Conservation (phyloP, 2,329 filamentous ascomycete genomes). For the Alternaria ventricosa region DNA sequence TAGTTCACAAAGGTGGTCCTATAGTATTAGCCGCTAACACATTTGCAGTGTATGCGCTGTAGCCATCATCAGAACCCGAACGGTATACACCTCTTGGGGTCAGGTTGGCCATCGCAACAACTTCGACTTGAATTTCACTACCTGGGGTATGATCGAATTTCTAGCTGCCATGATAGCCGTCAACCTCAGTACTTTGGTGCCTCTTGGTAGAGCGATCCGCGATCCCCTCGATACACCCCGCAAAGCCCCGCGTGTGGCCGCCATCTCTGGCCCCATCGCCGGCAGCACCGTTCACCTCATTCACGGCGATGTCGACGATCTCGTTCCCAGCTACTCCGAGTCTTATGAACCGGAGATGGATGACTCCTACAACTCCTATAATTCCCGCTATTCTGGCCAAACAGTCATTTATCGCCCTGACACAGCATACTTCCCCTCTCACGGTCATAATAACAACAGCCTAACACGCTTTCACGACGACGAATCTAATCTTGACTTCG, state of each 20-base stretch:
- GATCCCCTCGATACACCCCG: neutral
- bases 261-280: slow-evolving; percentile 14
- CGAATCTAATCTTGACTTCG: slow-evolving; percentile 34
- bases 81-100: slow-evolving; percentile 15
- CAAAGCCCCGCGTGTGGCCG: neutral
- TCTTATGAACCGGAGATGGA: neutral
- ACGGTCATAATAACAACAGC: neutral
- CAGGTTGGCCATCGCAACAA: slow-evolving; percentile 2
- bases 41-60: slow-evolving; percentile 48
- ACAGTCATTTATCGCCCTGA: slow-evolving; percentile 22
- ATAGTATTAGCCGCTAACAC: slow-evolving; percentile 21
- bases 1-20: slow-evolving; percentile 33
- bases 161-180: slow-evolving; percentile 8
- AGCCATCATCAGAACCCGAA: slow-evolving; percentile 45
- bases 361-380: slow-evolving; percentile 1
- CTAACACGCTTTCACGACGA: slow-evolving; percentile 31
- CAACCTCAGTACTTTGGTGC: slow-evolving; percentile 3
- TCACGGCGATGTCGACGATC: slow-evolving; percentile 4
- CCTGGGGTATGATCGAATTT: slow-evolving; percentile 16
- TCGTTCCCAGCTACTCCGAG: neutral
- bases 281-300: slow-evolving; percentile 10
- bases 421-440: slow-evolving; percentile 11
- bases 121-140: slow-evolving; percentile 4
- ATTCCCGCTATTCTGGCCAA: slow-evolving; percentile 16
- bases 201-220: neutral